Evolutionary conservation across 139 green algal species (phyloP).

Genomic region (Zygnema cylindricum): DNA sequence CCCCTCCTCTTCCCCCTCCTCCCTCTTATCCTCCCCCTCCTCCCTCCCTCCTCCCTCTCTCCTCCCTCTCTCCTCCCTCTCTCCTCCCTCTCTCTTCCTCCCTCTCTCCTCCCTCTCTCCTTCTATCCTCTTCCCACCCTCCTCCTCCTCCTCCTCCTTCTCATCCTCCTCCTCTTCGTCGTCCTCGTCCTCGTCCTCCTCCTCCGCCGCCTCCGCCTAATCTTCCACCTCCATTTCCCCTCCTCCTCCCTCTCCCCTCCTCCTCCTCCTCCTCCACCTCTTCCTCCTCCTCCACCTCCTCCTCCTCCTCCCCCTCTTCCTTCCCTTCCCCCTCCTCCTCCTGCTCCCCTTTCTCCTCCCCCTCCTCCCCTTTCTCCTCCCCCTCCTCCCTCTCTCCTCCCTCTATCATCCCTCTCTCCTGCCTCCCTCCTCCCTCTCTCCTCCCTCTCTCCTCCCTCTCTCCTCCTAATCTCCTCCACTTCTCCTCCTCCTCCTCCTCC

Average conservation of each 20-base stretch:
- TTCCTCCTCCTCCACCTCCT: constrained; percentile 18
- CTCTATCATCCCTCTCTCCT: constrained; percentile 12
- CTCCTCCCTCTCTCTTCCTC: constrained; percentile 5
- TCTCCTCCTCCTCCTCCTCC: neutral
- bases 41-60: neutral
- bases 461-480: neutral
- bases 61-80: constrained; percentile 9
- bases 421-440: neutral
- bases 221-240: constrained; percentile 29
- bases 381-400: neutral
- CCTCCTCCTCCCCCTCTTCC: neutral
- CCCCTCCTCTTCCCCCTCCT: neutral
- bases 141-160: neutral
- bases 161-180: neutral
- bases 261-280: neutral
- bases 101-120: neutral
- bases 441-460: neutral
- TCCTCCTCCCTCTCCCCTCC: constrained; percentile 16
- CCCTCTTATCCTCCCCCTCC: neutral
- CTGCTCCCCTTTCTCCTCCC: neutral
- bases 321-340: neutral
- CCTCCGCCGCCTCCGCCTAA: neutral
- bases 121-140: constrained; percentile 19
- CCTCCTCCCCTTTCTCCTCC: neutral
- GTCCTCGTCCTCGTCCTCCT: neutral